Evolutionary conservation across 2,329 filamentous ascomycete genomes (phyloP), one percentile per base, ranked within the genome.

Genomic region (Bipolaris oryzae): DNA sequence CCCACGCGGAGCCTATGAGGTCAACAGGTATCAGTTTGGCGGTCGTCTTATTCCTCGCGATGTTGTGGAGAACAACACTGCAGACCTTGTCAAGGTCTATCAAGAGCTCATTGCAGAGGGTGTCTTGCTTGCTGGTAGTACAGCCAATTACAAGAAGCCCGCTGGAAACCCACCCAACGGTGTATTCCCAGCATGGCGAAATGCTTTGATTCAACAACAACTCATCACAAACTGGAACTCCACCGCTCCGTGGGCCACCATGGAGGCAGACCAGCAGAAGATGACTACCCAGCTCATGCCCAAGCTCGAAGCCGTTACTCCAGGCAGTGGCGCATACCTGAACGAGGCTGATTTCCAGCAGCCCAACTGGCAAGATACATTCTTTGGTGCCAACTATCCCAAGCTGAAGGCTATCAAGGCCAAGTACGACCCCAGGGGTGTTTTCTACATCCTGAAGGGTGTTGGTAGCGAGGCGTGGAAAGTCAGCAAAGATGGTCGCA

Each of bases 291-390:
- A 64, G 5, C 21, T 72, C 3, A 64, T 71, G 58, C 68, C 69
- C 7, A 61, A 63, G 53, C 53, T 72, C 20, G 60, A 68, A 39
- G 58, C 55, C 16, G 34, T 66, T 10, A 67, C 63, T 7, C 60
- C 60, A 3, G 64, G 56, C n/a, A 64, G 62, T 28, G 71, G 66
- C 3, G 53, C 69, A 2, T 74, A 74, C 46, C 53, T 73, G 39
- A 74, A 69, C 49, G 71, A 74, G 49, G 70, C 67, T 4, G 65
- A 73, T 45, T 66, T 67, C 50, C 55, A 61, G 13, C 59, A 70
- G 44, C 53, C 56, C 5, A 63, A 68, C 45, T 74, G 66, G 66
- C 50, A 70, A 49, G 33, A 41, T 13, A 58, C 56, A 11, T 73
- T 71, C 38, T 74, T 58, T 52, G 70, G 70, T 0, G 23, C 9